Evolutionary conservation across 768 basidiomycete species (phyloP).

Genomic region (Tubosaeta sp.): DNA sequence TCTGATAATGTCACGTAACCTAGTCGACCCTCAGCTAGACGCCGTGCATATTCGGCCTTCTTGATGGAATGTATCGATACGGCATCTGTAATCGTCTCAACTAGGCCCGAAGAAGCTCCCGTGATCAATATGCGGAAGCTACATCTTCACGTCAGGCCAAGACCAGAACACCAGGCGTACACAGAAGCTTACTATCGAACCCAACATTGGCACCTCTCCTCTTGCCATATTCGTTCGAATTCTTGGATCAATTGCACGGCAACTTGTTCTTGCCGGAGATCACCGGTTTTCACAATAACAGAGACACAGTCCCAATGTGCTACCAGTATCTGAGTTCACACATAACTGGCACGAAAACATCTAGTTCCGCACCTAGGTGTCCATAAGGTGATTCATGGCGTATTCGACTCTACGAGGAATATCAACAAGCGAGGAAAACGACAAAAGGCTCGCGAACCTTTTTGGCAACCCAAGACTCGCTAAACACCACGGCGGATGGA

Average conservation of each 20-base stretch:
- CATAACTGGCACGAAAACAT: slow-evolving; percentile 1
- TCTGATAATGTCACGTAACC: slow-evolving; percentile 88
- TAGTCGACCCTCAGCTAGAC: slow-evolving; percentile 73
- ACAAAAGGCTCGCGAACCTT: slow-evolving; percentile 50
- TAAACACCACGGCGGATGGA: slow-evolving; percentile 93
- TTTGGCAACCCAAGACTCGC: slow-evolving; percentile 92
- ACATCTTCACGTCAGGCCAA: slow-evolving; percentile 1
- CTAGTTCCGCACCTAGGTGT: slow-evolving; percentile 63
- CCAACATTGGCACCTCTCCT: slow-evolving; percentile 91
- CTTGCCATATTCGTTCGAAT: slow-evolving; percentile 92
- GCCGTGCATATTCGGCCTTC: slow-evolving; percentile 94
- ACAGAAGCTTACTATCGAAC: slow-evolving; percentile 69
- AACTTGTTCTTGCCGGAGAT: slow-evolving; percentile 94
- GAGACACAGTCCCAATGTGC: slow-evolving; percentile 88
- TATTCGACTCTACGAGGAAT: slow-evolving; percentile 61
- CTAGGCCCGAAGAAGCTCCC: slow-evolving; percentile 86
- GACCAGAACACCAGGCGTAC: neutral
- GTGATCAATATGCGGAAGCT: slow-evolving; percentile 97
- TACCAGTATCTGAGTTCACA: slow-evolving; percentile 25
- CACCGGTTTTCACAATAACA: slow-evolving; percentile 97
- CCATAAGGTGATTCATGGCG: slow-evolving; percentile 93
- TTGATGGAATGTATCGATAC: slow-evolving; percentile 99
- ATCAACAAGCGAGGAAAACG: slow-evolving; percentile 3
- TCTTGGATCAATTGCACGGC: slow-evolving; percentile 93
- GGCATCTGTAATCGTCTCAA: slow-evolving; percentile 97